Evolutionary conservation across 768 basidiomycete species (phyloP), one percentile per base, ranked within the genome.

Genomic region (Tephrocybe rancida): DNA sequence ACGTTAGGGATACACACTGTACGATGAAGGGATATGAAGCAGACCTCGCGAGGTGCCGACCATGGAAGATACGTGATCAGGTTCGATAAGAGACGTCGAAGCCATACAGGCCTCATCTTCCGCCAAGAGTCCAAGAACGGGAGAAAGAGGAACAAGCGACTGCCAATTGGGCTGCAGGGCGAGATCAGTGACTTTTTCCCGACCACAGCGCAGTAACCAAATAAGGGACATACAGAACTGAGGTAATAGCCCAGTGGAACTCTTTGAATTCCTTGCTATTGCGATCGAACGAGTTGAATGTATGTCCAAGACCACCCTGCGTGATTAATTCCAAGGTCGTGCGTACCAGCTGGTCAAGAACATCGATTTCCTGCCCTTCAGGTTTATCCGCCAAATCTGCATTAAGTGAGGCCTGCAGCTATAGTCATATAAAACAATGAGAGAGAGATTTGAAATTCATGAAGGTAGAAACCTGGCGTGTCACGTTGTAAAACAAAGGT

Each of bases 111-210:
- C 26, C 54, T 32, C 24, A 64, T 64, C 37, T 61, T 64, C 22
- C 66, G 47, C 62, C 59, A 59, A 1, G 61, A 59, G 11, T 67
- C 48, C 18, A 65, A 41, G 52, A 60, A 67, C 0, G 66, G 66
- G 21, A 67, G 41, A 34, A 67, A 54, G 6, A 64, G 51, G 49
- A 67, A 65, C 8, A 67, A 26, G 0, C 58, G 51, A 34, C 66
- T 64, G 3, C 58, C 64, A n/a, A 62, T 45, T 3, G 66, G 66
- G 3, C 66, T 67, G 34, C 16, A 22, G 25, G 19, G 26, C 9
- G 10, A 45, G 27, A 39, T 37, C 19, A 14, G 5, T 42, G 8
- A n/a, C n/a, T n/a, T n/a, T n/a, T n/a, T n/a, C n/a, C n/a, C n/a
- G 22, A 43, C 34, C 10, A 1, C 35, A 47, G 16, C 14, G 14